phyloP scores from a whole-genome alignment of 2,329 filamentous ascomycete species.

The Metarhizium robertsii region DNA sequence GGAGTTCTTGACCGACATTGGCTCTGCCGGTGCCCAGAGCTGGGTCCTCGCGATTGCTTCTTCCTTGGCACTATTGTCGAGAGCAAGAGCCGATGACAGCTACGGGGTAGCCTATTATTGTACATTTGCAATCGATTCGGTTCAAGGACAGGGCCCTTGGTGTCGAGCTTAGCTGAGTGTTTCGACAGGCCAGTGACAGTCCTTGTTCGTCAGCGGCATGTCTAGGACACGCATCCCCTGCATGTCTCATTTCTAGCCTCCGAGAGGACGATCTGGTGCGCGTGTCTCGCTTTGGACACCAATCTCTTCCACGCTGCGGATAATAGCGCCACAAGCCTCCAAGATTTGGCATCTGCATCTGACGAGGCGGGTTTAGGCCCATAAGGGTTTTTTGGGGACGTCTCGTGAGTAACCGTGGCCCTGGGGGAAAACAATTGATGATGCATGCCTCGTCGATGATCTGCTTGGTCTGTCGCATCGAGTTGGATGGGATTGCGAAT shows the following conservation, averaged over 20 bases:
- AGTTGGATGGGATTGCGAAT: neutral
- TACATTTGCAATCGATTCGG: neutral
- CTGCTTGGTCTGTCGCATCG: neutral
- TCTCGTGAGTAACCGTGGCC: too few species aligned
- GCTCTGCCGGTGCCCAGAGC: neutral
- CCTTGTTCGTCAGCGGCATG: slow-evolving; percentile 19
- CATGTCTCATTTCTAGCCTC: slow-evolving; percentile 26
- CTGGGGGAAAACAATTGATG: neutral
- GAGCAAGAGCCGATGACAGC: too few species aligned
- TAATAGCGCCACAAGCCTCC: slow-evolving; percentile 5
- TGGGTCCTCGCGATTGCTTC: neutral
- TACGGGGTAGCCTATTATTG: neutral
- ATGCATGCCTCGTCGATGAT: neutral
- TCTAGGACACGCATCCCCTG: slow-evolving; percentile 23
- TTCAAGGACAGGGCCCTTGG: neutral
- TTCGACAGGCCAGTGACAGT: neutral
- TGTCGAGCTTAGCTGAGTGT: neutral
- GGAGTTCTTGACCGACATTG: neutral
- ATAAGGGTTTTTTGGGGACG: neutral
- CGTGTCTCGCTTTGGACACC: slow-evolving; percentile 12
- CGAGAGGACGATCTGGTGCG: slow-evolving; percentile 24
- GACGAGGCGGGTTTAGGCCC: neutral
- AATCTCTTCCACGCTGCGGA: slow-evolving; percentile 7
- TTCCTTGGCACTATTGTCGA: neutral
- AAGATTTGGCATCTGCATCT: neutral